Base-by-base conservation (phyloP, 2,329 filamentous ascomycete species). In the Colletotrichum eremochloae region DNA sequence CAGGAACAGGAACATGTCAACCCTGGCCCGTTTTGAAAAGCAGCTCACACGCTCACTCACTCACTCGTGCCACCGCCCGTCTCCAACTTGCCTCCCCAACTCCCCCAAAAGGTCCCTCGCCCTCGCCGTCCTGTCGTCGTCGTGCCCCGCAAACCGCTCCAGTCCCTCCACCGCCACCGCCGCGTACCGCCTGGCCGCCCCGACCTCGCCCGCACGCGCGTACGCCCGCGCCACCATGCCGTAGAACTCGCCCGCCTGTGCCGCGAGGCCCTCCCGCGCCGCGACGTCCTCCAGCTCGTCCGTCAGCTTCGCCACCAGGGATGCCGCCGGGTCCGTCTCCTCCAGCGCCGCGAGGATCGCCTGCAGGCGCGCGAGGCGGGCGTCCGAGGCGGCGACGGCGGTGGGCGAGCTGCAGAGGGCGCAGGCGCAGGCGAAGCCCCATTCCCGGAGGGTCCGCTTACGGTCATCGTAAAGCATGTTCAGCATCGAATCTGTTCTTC, bases 341-440 rank as follows among this genome's bases (percentile, higher is more conserved):
- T 73, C 63, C 31, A 79, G 52, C 48, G 74, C 74, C 24, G 63
- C 72, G 11, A 79, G 73, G 33, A 77, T 71, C 14, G 74, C 62
- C 18, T 76, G 76, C 44, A 79, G 74, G 18, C 75, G 71, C 29
- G 57, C 62, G 14, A 77, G 75, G 38, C 74, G 74, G 8, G 67
- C 62, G 67, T 79, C 78, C 2, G 77, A 79, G 20, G 50, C 52
- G 24, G 69, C 74, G 0, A 69, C 61, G 8, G 71, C 76, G 11
- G 70, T 9, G 8, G 70, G 31, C 15, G 75, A 75, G 15, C 68
- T 52, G 71, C 78, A 79, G 29, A 79, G 71, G 5, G 75, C 62
- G 61, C 78, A 79, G 1, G 75, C 76, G 68, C 78, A 79, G 63
- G 76, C 75, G 71, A 79, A 79, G 12, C 76, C 75, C 77, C 78